These are phyloP conservation scores for Oenanthe javanica DNA, from an alignment of 140 eudicot genomes.

Conservation along the genomic window DNA sequence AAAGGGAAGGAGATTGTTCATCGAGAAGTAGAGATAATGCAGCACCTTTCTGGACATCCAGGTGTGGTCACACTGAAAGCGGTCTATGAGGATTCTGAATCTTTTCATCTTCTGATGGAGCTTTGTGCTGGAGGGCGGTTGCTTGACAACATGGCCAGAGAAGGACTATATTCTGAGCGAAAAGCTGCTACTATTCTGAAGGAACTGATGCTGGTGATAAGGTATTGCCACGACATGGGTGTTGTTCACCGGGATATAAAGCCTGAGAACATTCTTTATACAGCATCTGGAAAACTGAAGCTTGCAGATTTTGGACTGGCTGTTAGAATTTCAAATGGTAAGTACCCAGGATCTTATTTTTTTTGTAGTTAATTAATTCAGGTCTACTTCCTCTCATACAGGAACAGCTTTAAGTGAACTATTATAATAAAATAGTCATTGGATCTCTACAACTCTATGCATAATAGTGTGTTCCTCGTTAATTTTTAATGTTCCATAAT, in stretches of 20 bases:
- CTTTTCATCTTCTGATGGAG: slow-evolving; percentile 70
- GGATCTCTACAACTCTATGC: not conserved
- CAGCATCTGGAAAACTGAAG: slow-evolving; percentile 53
- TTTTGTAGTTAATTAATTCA: not conserved
- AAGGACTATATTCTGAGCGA: slow-evolving; percentile 51
- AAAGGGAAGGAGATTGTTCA: slow-evolving; percentile 79
- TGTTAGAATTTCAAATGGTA: slow-evolving; percentile 44
- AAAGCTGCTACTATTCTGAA: slow-evolving; percentile 54
- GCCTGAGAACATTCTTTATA: slow-evolving; percentile 75
- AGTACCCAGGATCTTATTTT: not conserved
- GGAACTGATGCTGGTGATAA: slow-evolving; percentile 63
- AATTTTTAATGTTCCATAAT: not conserved
- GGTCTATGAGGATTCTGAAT: slow-evolving; percentile 63
- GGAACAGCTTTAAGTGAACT: not conserved
- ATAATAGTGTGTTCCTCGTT: not conserved
- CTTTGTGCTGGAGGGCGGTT: slow-evolving; percentile 62
- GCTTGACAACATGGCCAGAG: slow-evolving; percentile 64
- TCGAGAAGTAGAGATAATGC: slow-evolving; percentile 82
- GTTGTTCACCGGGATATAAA: slow-evolving; percentile 76
- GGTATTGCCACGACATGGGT: slow-evolving; percentile 85
- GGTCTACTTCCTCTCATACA: not conserved
- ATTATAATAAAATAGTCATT: not conserved
- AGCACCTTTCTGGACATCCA: slow-evolving; percentile 76
- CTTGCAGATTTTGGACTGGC: slow-evolving; percentile 60
- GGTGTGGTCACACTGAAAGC: slow-evolving; percentile 73